Percentiles rank a stretch among this genome's conserved stretches.
phyloP scores from a whole-genome alignment of 2,329 filamentous ascomycete species.

The Sporothrix brasiliensis region DNA sequence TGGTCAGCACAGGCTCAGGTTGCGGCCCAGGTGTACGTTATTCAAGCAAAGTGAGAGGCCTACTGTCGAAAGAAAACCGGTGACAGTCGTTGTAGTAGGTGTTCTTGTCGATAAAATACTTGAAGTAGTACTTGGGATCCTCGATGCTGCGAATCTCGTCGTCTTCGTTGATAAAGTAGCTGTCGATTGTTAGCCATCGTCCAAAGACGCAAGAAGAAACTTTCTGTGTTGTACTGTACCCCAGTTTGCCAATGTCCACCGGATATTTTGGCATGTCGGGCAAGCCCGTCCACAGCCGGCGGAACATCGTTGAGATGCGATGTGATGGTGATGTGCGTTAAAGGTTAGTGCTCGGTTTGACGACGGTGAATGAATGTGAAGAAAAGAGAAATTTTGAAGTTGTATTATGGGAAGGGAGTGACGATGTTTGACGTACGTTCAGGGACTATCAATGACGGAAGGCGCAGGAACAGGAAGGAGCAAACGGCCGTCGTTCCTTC shows the following conservation, averaged over 20 bases:
- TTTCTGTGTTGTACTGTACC: constrained; percentile 54
- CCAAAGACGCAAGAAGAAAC: background rate
- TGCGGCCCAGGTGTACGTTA: too few species aligned
- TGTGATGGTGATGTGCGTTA: background rate
- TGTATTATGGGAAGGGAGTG: background rate
- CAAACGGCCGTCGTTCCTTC: constrained; percentile 17
- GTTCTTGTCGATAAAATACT: constrained; percentile 73
- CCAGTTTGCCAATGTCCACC: constrained; percentile 67
- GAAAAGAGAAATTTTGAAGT: background rate
- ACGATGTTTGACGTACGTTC: background rate
- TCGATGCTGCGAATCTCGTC: constrained; percentile 72
- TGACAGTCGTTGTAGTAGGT: constrained; percentile 76
- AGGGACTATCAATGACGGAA: background rate
- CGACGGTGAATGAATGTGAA: too few species aligned
- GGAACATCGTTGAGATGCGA: constrained; percentile 65
- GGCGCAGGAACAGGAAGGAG: background rate
- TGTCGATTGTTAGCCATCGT: constrained; percentile 42
- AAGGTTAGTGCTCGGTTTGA: background rate
- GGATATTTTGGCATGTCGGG: constrained; percentile 69
- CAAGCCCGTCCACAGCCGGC: constrained; percentile 67
- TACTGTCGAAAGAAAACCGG: constrained; percentile 73
- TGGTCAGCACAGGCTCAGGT: background rate
- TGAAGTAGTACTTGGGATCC: constrained; percentile 70
- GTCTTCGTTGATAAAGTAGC: constrained; percentile 75
- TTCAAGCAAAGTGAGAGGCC: constrained; percentile 35